phyloP scores from a whole-genome alignment of 495 filamentous ascomycete genomes.

The Penicillium malachiteum region DNA sequence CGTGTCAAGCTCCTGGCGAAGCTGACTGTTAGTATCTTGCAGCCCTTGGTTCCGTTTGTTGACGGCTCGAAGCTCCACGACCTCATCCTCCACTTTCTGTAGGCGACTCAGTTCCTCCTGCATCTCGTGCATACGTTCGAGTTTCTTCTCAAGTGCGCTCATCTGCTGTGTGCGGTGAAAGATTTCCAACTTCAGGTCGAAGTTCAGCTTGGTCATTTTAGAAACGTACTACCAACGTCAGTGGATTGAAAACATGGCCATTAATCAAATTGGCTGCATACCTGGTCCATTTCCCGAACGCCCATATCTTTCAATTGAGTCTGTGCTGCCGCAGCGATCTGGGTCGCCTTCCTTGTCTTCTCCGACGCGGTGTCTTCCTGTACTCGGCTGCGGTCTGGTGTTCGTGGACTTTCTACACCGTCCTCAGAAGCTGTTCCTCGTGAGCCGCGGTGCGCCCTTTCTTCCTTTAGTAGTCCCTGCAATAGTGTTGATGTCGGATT shows the following conservation, averaged over 20 bases:
- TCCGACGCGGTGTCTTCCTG: constrained; percentile 40
- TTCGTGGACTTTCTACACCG: constrained; percentile 24
- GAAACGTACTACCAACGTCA: constrained; percentile 44
- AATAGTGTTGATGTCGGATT: constrained; percentile 48
- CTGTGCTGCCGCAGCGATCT: constrained; percentile 22
- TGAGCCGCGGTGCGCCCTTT: constrained; percentile 40
- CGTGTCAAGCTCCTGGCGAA: constrained; percentile 69
- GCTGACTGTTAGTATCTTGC: constrained; percentile 61
- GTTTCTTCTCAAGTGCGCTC: constrained; percentile 63
- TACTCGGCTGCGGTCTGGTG: constrained; percentile 31
- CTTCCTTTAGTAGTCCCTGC: constrained; percentile 50
- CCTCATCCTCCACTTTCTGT: constrained; percentile 58
- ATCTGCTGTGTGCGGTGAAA: constrained; percentile 68
- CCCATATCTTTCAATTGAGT: constrained; percentile 49
- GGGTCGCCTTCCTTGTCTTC: constrained; percentile 32
- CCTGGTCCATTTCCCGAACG: constrained; percentile 50
- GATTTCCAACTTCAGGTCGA: constrained; percentile 83
- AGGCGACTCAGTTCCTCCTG: constrained; percentile 67
- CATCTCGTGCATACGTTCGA: constrained; percentile 65
- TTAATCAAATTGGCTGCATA: constrained; percentile 13
- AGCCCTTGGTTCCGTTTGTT: constrained; percentile 47
- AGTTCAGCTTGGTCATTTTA: constrained; percentile 82
- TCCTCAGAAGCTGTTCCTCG: constrained; percentile 28
- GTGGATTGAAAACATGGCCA: background rate
- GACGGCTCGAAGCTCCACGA: constrained; percentile 60